Evolutionary conservation across 805 yeast genomes (phyloP), one percentile per base, ranked within the genome.

Genomic region (Hanseniaspora vineae): DNA sequence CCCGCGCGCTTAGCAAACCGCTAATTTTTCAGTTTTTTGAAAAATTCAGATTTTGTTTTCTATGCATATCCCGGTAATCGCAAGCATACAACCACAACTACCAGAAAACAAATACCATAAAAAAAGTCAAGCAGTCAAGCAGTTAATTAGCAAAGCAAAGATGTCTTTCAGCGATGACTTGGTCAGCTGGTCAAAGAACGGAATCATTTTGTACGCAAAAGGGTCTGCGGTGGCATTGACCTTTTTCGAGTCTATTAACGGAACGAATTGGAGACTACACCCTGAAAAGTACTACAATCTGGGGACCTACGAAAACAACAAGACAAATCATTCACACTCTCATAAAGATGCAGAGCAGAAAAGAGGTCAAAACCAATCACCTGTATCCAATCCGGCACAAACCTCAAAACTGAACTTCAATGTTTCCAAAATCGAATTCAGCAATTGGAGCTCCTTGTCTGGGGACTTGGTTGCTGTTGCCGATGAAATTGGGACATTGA

Each of bases 381-480:
- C 10, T 42, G n/a, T 37, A 10, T 18, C 19, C 8, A 17, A 9
- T 43, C 33, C 37, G 10, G 29, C 46, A 14, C 32, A 23, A 23
- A 23, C 15, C 17, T 45, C n/a, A 46, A 48, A 44, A 15, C 17
- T 37, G 6, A 15, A n/a, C 39, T 71, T 70, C 42, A 66, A 63
- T 47, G 57, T 77, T 8, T 55, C 70, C 1, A 57, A 70, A 23
- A 73, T 86, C 6, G 67, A 73, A 39, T 92, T 96, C 88, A 80
- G 92, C 50, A 77, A 79, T 44, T 68, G 65, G 63, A 58, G 59
- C 42, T 58, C 62, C 43, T 50, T 61, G 17, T 59, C 80, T 0
- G 90, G 90, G 42, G 78, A 84, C 49, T 95, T 89, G 57, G 70
- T 92, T 44, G 94, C 94, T 2, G 76, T 84, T 3, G 71, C 84